phyloP scores from a whole-genome alignment of 352 stramenopile genomes.

The Globisporangium spiculum region DNA sequence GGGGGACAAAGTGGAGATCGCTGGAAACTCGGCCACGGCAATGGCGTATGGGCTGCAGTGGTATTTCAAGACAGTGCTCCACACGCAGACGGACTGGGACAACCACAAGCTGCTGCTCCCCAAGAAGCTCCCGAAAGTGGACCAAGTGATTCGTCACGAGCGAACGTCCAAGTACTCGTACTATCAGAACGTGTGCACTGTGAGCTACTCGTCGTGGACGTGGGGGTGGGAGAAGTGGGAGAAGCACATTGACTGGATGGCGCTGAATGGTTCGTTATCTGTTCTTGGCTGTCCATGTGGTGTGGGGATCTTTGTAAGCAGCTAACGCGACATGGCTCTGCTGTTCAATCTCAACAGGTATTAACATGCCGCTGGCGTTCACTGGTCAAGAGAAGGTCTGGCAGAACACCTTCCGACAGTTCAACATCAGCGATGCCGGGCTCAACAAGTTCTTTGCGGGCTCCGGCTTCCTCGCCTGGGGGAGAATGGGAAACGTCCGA shows the following conservation, averaged over 20 bases:
- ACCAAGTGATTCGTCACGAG: constrained; percentile 37
- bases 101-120: constrained; percentile 69
- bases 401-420: constrained; percentile 82
- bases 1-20: constrained; percentile 51
- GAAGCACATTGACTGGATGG: constrained; percentile 92
- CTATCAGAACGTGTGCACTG: constrained; percentile 92
- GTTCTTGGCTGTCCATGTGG: background rate
- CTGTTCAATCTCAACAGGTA: constrained; percentile 26
- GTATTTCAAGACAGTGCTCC: constrained; percentile 72
- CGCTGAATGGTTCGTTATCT: constrained; percentile 64
- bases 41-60: constrained; percentile 73
- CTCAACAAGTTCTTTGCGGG: constrained; percentile 89
- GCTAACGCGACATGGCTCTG: background rate
- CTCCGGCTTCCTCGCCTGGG: constrained; percentile 86
- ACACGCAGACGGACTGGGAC: constrained; percentile 82
- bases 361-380: constrained; percentile 91
- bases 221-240: constrained; percentile 90
- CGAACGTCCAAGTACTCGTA: constrained; percentile 81
- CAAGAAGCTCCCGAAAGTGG: constrained; percentile 40
- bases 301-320: background rate
- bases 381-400: constrained; percentile 89
- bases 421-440: constrained; percentile 73
- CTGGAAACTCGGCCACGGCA: constrained; percentile 50
- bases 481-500: constrained; percentile 88
- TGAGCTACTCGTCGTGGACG: constrained; percentile 88